Percentiles rank a stretch among this genome's conserved stretches.
Evolutionary conservation across 208 protist species (phyloP).

Genomic region (Trypanosoma melophagium): DNA sequence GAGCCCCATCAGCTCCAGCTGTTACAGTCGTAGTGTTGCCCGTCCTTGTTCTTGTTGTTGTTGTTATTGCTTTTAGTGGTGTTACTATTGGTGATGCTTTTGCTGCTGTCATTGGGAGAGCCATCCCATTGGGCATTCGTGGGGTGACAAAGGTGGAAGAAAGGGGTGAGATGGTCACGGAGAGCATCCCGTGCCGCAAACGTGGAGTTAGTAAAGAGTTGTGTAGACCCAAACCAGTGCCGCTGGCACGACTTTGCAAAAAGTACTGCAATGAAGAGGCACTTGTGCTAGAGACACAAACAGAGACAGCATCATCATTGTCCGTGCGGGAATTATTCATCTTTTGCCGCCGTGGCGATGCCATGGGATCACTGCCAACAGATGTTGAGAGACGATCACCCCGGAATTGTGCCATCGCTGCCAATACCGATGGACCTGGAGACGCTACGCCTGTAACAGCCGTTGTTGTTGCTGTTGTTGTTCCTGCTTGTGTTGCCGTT

Average conservation of each 20-base stretch:
- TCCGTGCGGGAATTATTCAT: not conserved
- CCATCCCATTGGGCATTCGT: not conserved
- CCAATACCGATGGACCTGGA: not conserved
- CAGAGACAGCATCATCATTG: constrained; percentile 4
- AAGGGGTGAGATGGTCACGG: constrained; percentile 1
- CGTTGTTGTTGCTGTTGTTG: not conserved
- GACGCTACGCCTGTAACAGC: not conserved
- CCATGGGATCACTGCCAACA: too few relatives aligned
- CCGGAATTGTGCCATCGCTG: not conserved
- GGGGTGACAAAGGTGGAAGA: not conserved
- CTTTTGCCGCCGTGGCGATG: too few relatives aligned
- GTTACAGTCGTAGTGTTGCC: too few relatives aligned
- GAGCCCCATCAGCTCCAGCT: too few relatives aligned
- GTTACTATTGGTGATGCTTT: not conserved
- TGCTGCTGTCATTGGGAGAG: not conserved
- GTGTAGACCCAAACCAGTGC: too few relatives aligned
- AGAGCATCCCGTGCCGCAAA: not conserved
- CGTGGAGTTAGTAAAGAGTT: not conserved
- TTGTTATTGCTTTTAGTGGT: not conserved
- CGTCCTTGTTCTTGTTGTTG: not conserved
- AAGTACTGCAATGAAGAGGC: not conserved
- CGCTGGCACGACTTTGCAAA: not conserved
- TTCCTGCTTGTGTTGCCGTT: not conserved
- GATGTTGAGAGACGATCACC: too few relatives aligned
- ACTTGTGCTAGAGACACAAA: constrained; percentile 13